Evolutionary conservation across 2,329 filamentous ascomycete species (phyloP).

Genomic region (Nigrospora osmanthi): DNA sequence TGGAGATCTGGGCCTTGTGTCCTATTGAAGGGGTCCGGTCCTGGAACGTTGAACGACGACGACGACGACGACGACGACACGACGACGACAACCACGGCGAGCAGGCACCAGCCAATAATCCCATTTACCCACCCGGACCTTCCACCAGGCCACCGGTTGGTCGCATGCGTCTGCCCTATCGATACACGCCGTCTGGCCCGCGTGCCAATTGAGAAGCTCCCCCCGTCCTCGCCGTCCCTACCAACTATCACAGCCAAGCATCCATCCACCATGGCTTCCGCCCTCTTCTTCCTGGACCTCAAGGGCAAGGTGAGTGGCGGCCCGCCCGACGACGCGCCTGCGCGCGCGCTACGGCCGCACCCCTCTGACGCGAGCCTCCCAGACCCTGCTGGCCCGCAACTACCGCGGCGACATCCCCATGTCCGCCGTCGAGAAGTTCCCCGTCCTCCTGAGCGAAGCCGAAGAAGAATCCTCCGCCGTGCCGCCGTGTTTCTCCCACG

Average conservation of each 20-base stretch:
- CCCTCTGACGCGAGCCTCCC: slow-evolving; percentile 8
- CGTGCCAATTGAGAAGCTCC: slow-evolving; percentile 22
- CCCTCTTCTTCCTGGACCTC: slow-evolving; percentile 95
- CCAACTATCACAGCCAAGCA: slow-evolving; percentile 11
- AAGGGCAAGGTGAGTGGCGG: slow-evolving; percentile 83
- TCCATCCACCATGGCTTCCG: slow-evolving; percentile 77
- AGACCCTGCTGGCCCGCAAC: slow-evolving; percentile 97
- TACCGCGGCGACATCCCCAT: slow-evolving; percentile 98
- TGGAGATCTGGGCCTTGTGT: too few relatives aligned
- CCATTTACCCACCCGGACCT: slow-evolving; percentile 5
- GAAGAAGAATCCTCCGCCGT: slow-evolving; percentile 99
- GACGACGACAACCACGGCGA: slow-evolving; percentile 1
- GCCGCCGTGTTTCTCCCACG: slow-evolving; percentile 94
- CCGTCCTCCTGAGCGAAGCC: slow-evolving; percentile 88
- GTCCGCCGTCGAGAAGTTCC: slow-evolving; percentile 98
- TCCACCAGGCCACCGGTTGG: neutral
- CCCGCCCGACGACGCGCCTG: neutral
- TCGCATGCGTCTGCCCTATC: slow-evolving; percentile 11
- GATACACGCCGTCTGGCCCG: slow-evolving; percentile 13
- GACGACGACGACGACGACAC: too few relatives aligned
- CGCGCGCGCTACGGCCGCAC: too few relatives aligned
- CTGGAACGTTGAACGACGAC: too few relatives aligned
- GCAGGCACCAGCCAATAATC: slow-evolving; percentile 3
- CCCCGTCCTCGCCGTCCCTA: slow-evolving; percentile 15
- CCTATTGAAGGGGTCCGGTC: too few relatives aligned